Conservation (phyloP, 1,284 basidiomycete genomes). For the Sutorius eximius region DNA sequence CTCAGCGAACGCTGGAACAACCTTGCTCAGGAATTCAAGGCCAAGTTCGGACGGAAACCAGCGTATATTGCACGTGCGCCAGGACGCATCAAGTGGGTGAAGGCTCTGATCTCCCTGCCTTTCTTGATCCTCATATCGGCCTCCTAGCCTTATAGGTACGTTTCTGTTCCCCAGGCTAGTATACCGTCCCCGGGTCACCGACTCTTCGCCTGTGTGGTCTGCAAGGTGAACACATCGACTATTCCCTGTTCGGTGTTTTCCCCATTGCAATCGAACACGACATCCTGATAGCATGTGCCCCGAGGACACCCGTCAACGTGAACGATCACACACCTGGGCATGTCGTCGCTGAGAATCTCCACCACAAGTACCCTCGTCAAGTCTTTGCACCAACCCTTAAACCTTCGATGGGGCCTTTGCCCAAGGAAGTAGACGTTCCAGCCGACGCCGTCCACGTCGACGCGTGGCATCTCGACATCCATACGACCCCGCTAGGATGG, state of each 20-base stretch:
- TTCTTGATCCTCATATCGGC: background rate
- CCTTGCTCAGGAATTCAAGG: conserved; percentile 62
- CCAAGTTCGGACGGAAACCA: conserved; percentile 65
- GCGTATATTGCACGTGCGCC: conserved; percentile 78
- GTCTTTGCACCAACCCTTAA: conserved; percentile 52
- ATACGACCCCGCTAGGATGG: conserved; percentile 72
- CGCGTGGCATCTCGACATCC: conserved; percentile 73
- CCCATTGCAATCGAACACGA: conserved; percentile 85
- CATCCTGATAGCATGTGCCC: conserved; percentile 80
- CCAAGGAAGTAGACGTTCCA: conserved; percentile 24
- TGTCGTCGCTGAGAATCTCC: conserved; percentile 67
- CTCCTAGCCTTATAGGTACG: conserved; percentile 35
- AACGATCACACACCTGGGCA: conserved; percentile 40
- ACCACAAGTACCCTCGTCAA: conserved; percentile 57
- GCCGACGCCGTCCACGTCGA: conserved; percentile 45
- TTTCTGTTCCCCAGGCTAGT: background rate
- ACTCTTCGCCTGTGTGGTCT: background rate
- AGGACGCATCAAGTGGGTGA: conserved; percentile 76
- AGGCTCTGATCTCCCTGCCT: background rate
- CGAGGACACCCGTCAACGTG: conserved; percentile 36
- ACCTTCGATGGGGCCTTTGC: conserved; percentile 25
- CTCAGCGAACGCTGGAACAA: conserved; percentile 61
- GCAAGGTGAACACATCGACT: conserved; percentile 86
- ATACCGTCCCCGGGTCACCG: background rate
- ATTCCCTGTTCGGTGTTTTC: conserved; percentile 76